Base-by-base conservation (phyloP, 805 yeast species). In the Teunomyces atbi region DNA sequence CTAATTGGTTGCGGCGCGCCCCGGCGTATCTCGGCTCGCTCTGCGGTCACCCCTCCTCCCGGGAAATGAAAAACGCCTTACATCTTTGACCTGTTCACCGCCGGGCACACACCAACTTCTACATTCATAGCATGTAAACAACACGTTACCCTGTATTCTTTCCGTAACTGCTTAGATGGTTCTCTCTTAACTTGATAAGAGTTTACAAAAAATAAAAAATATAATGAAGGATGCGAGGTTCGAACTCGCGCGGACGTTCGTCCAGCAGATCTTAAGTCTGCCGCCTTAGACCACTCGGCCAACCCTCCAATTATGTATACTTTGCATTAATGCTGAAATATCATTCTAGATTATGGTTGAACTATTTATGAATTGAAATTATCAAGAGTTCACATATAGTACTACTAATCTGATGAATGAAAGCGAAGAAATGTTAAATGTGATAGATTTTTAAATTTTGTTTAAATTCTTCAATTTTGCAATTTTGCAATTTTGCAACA, bases 281-380 rank as follows among this genome's bases (percentile, higher is more conserved):
- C 74, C 76, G 75, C 76, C 76, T 70, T 70, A 69, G 74, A 69
- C 76, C 74, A 69, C 76, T 71, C 76, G 76, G 76, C 74, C 76
- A 71, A 68, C 74, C 75, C 75, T 71, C 76, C 76, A 59, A 18
- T 40, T 45, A 13, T 30, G n/a, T 30, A 13, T 8, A 13, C n/a
- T 13, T 13, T 3, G 3, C 2, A 2, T 6, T 29, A n/a, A 11
- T 0, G 15, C 15, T 37, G 20, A 28, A 53, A 52, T 45, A 39
- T 48, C 26, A 36, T 56, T 28, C 45, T 52, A 47, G 16, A 29
- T 2, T 13, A 4, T 27, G n/a, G 29, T 30, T 30, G 33, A 4
- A 13, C 16, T 5, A 4, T 15, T 12, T 4, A n/a, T 13, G 11
- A 3, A 30, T 23, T 23, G 26, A 23, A 23, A 8, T 8, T 11